Evolutionary conservation across 1,284 basidiomycete genomes (phyloP).

Genomic region (Apiotrichum veenhuisii): DNA sequence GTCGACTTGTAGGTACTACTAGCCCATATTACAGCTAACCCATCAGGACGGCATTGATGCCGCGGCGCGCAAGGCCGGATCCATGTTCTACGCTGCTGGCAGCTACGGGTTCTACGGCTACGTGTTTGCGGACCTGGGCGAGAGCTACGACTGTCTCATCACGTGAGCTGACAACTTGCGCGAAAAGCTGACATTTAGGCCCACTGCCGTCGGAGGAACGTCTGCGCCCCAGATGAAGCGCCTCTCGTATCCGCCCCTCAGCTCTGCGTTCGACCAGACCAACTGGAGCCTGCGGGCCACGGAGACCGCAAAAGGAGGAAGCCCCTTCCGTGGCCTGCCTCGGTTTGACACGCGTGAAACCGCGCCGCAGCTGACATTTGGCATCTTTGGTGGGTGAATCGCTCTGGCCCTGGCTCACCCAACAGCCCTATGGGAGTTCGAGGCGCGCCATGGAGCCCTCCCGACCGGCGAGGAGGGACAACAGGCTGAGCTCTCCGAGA

Average conservation of each 20-base stretch:
- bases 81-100: slow-evolving; percentile 81
- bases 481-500: slow-evolving; percentile 59
- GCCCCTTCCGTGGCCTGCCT: slow-evolving; percentile 65
- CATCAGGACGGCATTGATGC: slow-evolving; percentile 72
- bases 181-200: background rate
- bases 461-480: slow-evolving; percentile 56
- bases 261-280: slow-evolving; percentile 58
- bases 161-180: slow-evolving; percentile 57
- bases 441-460: slow-evolving; percentile 58
- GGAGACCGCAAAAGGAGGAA: slow-evolving; percentile 25
- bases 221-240: slow-evolving; percentile 63
- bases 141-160: slow-evolving; percentile 71
- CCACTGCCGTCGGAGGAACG: slow-evolving; percentile 10
- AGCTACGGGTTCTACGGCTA: slow-evolving; percentile 89
- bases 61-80: slow-evolving; percentile 64
- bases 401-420: background rate
- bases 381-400: slow-evolving; percentile 63
- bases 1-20: slow-evolving; percentile 61
- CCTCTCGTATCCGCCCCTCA: slow-evolving; percentile 63
- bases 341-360: slow-evolving; percentile 72
- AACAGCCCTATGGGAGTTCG: slow-evolving; percentile 78
- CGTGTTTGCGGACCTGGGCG: slow-evolving; percentile 86
- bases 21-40: background rate
- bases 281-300: slow-evolving; percentile 28
- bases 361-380: slow-evolving; percentile 66